Evolutionary conservation across 768 basidiomycete species (phyloP), one percentile per base, ranked within the genome.

Genomic region (Termitomyces eurrhizus): DNA sequence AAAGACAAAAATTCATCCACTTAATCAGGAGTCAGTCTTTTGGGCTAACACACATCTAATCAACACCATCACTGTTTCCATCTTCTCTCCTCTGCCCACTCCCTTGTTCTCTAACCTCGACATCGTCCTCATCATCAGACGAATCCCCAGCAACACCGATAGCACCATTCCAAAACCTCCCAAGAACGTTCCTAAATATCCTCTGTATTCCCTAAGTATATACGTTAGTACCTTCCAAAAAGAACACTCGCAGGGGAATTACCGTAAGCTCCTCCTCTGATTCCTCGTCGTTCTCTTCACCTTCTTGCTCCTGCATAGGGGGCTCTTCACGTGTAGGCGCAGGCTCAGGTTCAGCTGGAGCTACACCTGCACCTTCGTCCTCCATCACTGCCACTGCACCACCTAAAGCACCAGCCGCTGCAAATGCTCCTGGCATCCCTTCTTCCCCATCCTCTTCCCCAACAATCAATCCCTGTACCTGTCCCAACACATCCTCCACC

Each of bases 401-500:
- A 6, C 37, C 36, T 7, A 2, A 35, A 12, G 21, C 35, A 36
- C 12, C 51, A 7, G 35, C 51, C 6, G 3, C 51, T 7, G 52
- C 52, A n/a, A 53, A 53, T 13, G 52, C 77, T 2, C 80, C 82
- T 0, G 78, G 80, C 78, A 89, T 81, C 8, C 72, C 80, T 26
- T 64, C 18, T 26, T 65, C 7, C 16, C n/a, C 72, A 3, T 74
- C 79, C 8, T 66, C 69, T 7, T 69, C 72, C 4, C 63, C 74
- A n/a, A 52, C 70, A 14, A 54, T 52, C 69, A n/a, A 36, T 75
- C 46, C 71, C 77, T 13, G 63, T 73, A 60, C 69, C 77, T 69
- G 78, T 75, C 29, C 70, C 78, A 89, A 78, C 67, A 89, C 55
- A 57, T 85, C 85, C 52, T 88, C 80, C 59, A 90, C 62, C n/a